Percentiles rank a stretch among this genome's conserved stretches.
Evolutionary conservation across 306 rosid genomes (phyloP).

Genomic region (Myrica gale): DNA sequence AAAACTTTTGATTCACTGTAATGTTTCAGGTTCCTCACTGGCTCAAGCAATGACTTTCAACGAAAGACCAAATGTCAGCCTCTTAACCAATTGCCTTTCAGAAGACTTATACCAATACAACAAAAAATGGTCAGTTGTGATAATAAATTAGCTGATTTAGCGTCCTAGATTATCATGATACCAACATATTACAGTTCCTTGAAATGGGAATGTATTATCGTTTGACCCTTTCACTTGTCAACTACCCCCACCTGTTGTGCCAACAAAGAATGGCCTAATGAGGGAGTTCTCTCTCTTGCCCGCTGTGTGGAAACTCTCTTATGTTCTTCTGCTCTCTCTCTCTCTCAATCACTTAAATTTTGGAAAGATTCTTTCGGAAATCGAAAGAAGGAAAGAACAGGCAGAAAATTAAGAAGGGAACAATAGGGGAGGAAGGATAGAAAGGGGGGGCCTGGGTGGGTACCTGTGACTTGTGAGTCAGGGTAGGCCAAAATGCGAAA

Average conservation of each 20-base stretch:
- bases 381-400: too few species aligned
- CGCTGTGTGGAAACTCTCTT: not conserved
- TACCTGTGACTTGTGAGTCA: not conserved
- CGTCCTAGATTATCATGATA: conserved; percentile 5
- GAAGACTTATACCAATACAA: not conserved
- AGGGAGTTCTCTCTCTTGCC: not conserved
- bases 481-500: conserved; percentile 28
- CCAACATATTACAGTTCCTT: conserved; percentile 13
- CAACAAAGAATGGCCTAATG: too few species aligned
- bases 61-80: too few species aligned
- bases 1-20: not conserved
- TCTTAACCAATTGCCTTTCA: not conserved
- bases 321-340: not conserved
- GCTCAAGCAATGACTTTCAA: not conserved
- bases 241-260: conserved; percentile 27
- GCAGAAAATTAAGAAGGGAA: not conserved
- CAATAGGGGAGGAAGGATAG: not conserved
- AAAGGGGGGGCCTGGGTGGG: not conserved
- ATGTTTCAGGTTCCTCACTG: not conserved
- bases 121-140: not conserved
- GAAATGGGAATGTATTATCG: conserved; percentile 5
- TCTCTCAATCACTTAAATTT: too few species aligned
- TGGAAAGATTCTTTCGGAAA: too few species aligned
- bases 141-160: conserved; percentile 4
- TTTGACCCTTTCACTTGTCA: conserved; percentile 40